Evolutionary conservation across 345 rosid genomes (phyloP).

Genomic region (Eucalyptus cloeziana): DNA sequence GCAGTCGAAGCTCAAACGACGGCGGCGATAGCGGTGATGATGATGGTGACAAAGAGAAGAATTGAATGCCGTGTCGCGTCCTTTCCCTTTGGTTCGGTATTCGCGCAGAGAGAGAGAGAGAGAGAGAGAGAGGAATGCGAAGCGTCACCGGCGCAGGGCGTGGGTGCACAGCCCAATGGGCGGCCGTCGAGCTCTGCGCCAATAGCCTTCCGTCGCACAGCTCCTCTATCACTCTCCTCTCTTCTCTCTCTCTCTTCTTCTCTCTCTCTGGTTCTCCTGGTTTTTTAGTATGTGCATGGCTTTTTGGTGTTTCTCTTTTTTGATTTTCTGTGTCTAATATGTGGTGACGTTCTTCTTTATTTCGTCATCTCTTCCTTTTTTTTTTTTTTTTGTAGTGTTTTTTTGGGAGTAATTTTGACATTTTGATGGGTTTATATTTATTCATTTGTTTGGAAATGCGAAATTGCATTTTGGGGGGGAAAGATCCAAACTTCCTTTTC

Average conservation of each 20-base stretch:
- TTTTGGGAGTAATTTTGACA: neutral
- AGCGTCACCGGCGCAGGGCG: neutral
- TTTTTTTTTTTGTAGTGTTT: neutral
- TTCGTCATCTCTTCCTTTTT: neutral
- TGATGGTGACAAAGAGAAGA: neutral
- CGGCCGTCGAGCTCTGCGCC: neutral
- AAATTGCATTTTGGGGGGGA: neutral
- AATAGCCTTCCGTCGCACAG: neutral
- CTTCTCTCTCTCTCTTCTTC: too few species aligned
- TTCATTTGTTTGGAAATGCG: neutral
- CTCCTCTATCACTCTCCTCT: neutral
- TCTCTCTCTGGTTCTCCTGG: neutral
- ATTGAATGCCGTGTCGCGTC: neutral
- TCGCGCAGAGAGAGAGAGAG: neutral
- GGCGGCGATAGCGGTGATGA: slow-evolving; percentile 20
- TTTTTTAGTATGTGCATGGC: neutral
- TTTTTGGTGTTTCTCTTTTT: neutral
- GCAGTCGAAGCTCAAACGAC: slow-evolving; percentile 12
- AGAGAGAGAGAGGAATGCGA: neutral
- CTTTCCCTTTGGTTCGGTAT: neutral
- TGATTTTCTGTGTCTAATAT: neutral
- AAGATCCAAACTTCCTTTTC: neutral
- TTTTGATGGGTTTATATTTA: neutral
- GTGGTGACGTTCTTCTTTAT: neutral
- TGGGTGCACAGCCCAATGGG: neutral